phyloP scores from a whole-genome alignment of 805 yeast species.

The Teunomyces gatunensis region DNA sequence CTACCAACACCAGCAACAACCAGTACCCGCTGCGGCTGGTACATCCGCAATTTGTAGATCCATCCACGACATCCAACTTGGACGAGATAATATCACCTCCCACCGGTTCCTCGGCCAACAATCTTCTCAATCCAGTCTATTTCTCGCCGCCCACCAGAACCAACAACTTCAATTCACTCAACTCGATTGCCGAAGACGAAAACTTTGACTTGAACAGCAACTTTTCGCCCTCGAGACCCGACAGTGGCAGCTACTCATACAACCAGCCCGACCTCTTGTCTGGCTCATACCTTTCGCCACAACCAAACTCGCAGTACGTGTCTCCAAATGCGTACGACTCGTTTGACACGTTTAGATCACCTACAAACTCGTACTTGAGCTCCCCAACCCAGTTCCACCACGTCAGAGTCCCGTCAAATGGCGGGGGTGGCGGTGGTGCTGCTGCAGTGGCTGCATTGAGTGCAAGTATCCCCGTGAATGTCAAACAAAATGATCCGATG shows the following conservation, averaged over 20 bases:
- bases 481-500: conserved; percentile 5
- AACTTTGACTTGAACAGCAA: conserved; percentile 10
- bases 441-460: conserved; percentile 11
- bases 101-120: conserved; percentile 13
- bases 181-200: conserved; percentile 33
- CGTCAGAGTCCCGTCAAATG: conserved; percentile 12
- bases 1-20: background rate
- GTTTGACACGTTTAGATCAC: conserved; percentile 35
- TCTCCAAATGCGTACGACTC: conserved; percentile 34
- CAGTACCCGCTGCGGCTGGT: conserved; percentile 4
- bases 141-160: conserved; percentile 37
- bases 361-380: conserved; percentile 30
- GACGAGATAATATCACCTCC: conserved; percentile 40
- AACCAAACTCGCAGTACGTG: conserved; percentile 24
- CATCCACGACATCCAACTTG: conserved; percentile 22
- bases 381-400: conserved; percentile 33
- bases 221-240: conserved; percentile 35
- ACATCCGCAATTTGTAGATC: conserved; percentile 10
- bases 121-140: conserved; percentile 36
- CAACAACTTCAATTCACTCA: conserved; percentile 24
- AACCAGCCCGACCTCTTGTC: conserved; percentile 19
- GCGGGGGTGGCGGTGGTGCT: conserved; percentile 2
- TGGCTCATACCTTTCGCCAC: conserved; percentile 37
- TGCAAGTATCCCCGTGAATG: conserved; percentile 22
- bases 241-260: conserved; percentile 27